Base-by-base conservation (phyloP, 31 red algal genomes). In the Bonnemaisonia californica region DNA sequence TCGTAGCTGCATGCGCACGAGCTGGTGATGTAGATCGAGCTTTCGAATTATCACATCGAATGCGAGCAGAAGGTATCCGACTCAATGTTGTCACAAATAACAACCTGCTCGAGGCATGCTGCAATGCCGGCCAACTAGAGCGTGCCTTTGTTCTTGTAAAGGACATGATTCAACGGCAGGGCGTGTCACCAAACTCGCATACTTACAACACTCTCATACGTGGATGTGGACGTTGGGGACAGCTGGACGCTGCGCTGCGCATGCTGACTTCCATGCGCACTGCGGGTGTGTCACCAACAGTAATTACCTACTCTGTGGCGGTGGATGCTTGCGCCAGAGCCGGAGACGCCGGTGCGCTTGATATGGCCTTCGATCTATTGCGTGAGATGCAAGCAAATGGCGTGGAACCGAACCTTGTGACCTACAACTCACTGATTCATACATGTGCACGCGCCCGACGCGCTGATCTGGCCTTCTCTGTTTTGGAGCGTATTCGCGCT, bases 381-480 rank as follows among this genome's bases (percentile, higher is more conserved):
- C 32, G 72, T 22, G 88, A 96, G 61, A 96, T 96, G 93, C 56
- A 86, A 32, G 35, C 31, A 7, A 64, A 22, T 26, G 88, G 93
- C 2, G 47, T 96, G 7, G 84, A 96, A 70, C 89, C 93, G 11
- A 92, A 96, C 66, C 34, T 86, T 19, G 89, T 96, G 24, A 96
- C 93, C 5, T 96, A 92, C 70, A 96, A 89, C 37, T 86, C 86
- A 13, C 74, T 96, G 21, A 82, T 90, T 83, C 87, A 90, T 47
- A 36, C 87, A 27, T 90, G 87, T 45, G 87, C 87, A 12, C 42
- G 67, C 13, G 71, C 69, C 19, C 77, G 61, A 54, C 42, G 60
- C 24, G 54, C 47, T 34, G 69, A 82, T 24, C 4, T 73, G 59
- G 87, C 87, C 21, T 90, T 90, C 60, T 26, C 32, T 22, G 71